Evolutionary conservation across 371 early-diverging fungal genomes (phyloP).

Genomic region (Mucor indicus): DNA sequence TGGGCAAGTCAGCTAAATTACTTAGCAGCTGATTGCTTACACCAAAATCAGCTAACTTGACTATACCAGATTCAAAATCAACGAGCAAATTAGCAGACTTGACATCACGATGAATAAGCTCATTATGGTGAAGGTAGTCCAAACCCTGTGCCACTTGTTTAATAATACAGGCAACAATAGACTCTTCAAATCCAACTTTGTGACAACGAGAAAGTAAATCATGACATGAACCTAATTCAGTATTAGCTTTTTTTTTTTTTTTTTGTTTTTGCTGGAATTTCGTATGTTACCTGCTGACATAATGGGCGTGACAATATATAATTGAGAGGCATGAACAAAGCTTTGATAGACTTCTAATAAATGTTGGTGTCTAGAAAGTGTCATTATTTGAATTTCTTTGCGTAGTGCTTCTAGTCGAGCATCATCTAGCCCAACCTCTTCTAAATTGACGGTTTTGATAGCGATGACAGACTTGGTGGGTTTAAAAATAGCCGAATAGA

Average conservation of each 20-base stretch:
- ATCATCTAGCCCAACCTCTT: conserved; percentile 20
- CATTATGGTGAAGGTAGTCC: conserved; percentile 86
- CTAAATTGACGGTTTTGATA: conserved; percentile 39
- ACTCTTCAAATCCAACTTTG: conserved; percentile 33
- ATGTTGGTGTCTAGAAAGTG: conserved; percentile 64
- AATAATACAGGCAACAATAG: conserved; percentile 60
- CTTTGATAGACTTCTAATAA: conserved; percentile 64
- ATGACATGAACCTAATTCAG: conserved; percentile 47
- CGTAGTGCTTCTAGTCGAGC: conserved; percentile 35
- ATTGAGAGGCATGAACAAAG: conserved; percentile 56
- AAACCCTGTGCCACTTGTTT: conserved; percentile 86
- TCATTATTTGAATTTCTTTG: conserved; percentile 75
- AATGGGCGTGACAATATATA: conserved; percentile 70
- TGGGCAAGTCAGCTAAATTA: conserved; percentile 6
- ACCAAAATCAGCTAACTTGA: conserved; percentile 50
- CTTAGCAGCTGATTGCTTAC: conserved; percentile 33
- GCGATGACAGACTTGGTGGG: conserved; percentile 34
- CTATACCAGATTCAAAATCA: conserved; percentile 59
- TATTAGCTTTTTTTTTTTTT: too few species aligned
- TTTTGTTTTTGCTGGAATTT: too few species aligned
- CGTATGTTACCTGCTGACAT: conserved; percentile 60
- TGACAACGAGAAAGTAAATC: conserved; percentile 26
- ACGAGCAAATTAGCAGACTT: conserved; percentile 92
- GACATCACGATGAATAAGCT: conserved; percentile 95
- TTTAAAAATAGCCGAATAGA: conserved; percentile 32